Evolutionary conservation across 345 rosid species (phyloP), one percentile per base, ranked within the genome.

Genomic region (Cardamine resedifolia): DNA sequence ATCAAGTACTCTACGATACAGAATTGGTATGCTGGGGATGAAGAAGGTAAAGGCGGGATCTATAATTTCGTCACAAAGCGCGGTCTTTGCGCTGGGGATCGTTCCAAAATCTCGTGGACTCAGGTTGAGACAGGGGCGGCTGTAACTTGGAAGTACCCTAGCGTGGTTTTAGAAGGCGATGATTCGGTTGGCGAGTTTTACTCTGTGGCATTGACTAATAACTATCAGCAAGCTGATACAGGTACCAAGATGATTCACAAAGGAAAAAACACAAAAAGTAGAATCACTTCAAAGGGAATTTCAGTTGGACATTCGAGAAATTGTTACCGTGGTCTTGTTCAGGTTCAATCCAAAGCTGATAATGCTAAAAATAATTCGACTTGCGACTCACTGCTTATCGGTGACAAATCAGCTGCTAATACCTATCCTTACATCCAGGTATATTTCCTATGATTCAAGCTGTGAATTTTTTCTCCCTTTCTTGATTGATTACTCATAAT

Each of bases 351-450:
- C 0, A 95, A 88, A 79, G 97, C 99, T 3, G 93, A 89, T 48
- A 88, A 88, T 85, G 96, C 97, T 53, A 81, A 81, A 60, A 91
- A 91, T 57, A 89, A 90, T 47, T 94, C 99, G 1, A 90, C 88
- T 62, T 94, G 98, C 34, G 98, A 94, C 80, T 91, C 98, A 3
- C 88, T 94, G 96, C 97, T 94, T 75, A 89, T 94, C 7, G 97
- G 97, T 38, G 98, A 94, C 47, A 82, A 58, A 39, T 97, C 96
- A n/a, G 97, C 96, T 63, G 97, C 97, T 62, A 94, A 91, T 79
- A 94, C 99, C 61, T 94, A 94, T 80, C 99, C 99, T 19, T 94
- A 94, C 70, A 94, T 94, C 79, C 99, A 94, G 97, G 89, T 81
- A 57, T n/a, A 6, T 21, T 67, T 21, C 14, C 5, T 28, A 26